Conservation (phyloP, 2,329 filamentous ascomycete species). For the Fusarium albidum region DNA sequence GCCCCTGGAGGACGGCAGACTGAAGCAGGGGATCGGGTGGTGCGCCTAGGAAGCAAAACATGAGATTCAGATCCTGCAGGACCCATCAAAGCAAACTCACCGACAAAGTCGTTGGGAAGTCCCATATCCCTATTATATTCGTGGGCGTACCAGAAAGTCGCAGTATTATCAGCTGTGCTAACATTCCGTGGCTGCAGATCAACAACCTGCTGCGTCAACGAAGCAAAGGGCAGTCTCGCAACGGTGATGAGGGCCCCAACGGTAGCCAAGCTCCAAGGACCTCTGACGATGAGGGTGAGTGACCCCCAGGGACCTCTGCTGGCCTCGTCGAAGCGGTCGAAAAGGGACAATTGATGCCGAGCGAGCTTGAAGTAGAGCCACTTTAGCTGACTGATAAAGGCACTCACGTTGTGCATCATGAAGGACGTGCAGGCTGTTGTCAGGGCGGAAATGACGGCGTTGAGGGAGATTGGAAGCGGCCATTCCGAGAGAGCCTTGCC, state of each 20-base stretch:
- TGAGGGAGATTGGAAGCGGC: slow-evolving; percentile 9
- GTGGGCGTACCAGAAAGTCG: slow-evolving; percentile 14
- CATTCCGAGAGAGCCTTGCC: slow-evolving; percentile 13
- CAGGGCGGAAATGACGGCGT: slow-evolving; percentile 10
- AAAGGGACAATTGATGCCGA: neutral
- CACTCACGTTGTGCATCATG: slow-evolving; percentile 21
- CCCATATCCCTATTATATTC: neutral
- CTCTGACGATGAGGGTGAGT: slow-evolving; percentile 1
- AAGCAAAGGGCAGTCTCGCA: slow-evolving; percentile 2
- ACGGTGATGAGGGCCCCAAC: slow-evolving; percentile 20
- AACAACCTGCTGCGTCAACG: slow-evolving; percentile 15
- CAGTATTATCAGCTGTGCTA: neutral
- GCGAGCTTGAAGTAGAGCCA: slow-evolving; percentile 17
- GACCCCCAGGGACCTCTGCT: slow-evolving; percentile 18
- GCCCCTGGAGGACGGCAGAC: slow-evolving; percentile 14
- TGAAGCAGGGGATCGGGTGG: slow-evolving; percentile 13
- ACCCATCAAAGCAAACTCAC: too few relatives aligned
- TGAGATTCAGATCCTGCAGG: too few relatives aligned
- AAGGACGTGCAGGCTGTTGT: slow-evolving; percentile 9
- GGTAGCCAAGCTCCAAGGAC: slow-evolving; percentile 16
- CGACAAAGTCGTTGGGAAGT: neutral
- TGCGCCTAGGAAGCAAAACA: neutral
- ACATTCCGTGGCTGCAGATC: neutral
- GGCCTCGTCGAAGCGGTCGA: slow-evolving; percentile 20
- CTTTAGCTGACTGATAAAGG: slow-evolving; percentile 24